phyloP scores from a whole-genome alignment of 2,329 filamentous ascomycete species.

The Helminthosporium solani region DNA sequence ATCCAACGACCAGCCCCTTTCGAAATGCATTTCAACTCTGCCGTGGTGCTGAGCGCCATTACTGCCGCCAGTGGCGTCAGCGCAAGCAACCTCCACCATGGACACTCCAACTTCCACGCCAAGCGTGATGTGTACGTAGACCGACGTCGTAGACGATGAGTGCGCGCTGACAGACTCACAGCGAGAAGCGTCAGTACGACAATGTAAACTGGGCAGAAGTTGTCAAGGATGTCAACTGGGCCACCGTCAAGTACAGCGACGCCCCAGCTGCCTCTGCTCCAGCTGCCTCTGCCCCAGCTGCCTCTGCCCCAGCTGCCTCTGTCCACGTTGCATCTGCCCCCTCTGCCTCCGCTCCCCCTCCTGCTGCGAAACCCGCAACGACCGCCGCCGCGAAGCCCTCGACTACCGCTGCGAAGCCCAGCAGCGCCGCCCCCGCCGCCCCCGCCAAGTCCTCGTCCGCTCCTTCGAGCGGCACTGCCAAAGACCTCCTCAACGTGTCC shows the following conservation, averaged over 20 bases:
- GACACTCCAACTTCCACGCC: conserved; percentile 41
- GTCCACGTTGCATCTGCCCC: conserved; percentile 10
- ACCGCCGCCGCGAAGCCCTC: conserved; percentile 8
- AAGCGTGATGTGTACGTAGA: conserved; percentile 35
- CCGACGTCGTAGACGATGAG: not conserved
- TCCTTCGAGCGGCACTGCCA: conserved; percentile 5
- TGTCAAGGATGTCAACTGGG: conserved; percentile 31
- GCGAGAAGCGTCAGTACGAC: conserved; percentile 33
- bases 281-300: conserved; percentile 11
- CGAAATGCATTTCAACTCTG: conserved; percentile 40
- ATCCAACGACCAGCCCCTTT: conserved; percentile 10
- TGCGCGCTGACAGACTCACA: conserved; percentile 16
- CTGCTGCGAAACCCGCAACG: conserved; percentile 6
- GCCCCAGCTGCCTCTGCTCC: conserved; percentile 12
- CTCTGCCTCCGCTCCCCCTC: not conserved
- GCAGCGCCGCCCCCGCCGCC: conserved; percentile 9
- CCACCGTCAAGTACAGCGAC: conserved; percentile 27
- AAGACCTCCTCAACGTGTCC: conserved; percentile 14
- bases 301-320: conserved; percentile 8
- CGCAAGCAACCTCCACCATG: conserved; percentile 34
- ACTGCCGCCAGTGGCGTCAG: conserved; percentile 39
- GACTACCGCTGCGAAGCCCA: conserved; percentile 6
- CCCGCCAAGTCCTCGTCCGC: conserved; percentile 1
- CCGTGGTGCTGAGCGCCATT: conserved; percentile 41
- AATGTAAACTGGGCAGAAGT: conserved; percentile 35